Conservation (phyloP, 352 stramenopile genomes). For the Pythium dissimile region DNA sequence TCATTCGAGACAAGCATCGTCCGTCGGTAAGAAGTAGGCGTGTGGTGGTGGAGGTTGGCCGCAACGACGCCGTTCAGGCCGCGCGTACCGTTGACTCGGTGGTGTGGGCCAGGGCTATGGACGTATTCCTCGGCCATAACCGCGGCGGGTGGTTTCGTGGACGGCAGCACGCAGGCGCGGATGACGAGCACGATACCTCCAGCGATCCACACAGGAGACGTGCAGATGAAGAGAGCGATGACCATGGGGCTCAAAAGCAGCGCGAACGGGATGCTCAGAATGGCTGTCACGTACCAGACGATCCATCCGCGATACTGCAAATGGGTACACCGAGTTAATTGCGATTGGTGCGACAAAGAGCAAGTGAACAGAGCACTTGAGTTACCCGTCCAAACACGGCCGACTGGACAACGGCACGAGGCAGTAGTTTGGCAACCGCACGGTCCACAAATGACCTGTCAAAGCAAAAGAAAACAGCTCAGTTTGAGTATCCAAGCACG, state of each 20-base stretch:
- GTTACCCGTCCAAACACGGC: slow-evolving; percentile 6
- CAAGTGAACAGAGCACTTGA: too few species aligned
- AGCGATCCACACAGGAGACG: slow-evolving; percentile 71
- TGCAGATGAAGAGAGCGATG: slow-evolving; percentile 74
- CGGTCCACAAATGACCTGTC: slow-evolving; percentile 13
- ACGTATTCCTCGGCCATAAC: slow-evolving; percentile 38
- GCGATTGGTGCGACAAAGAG: too few species aligned
- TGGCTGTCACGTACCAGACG: slow-evolving; percentile 61
- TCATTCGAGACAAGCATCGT: slow-evolving; percentile 9
- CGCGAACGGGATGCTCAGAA: slow-evolving; percentile 69
- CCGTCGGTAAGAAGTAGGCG: slow-evolving; percentile 4
- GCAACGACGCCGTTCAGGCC: slow-evolving; percentile 10
- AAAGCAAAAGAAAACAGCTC: background rate
- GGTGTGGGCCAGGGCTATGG: slow-evolving; percentile 23
- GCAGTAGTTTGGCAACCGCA: slow-evolving; percentile 9
- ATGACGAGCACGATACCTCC: slow-evolving; percentile 54
- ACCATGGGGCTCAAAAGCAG: slow-evolving; percentile 72
- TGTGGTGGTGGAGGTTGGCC: slow-evolving; percentile 10
- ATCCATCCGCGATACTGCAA: slow-evolving; percentile 51
- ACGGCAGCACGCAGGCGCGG: slow-evolving; percentile 34
- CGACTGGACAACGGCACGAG: slow-evolving; percentile 1
- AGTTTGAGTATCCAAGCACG: background rate
- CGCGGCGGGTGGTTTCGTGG: slow-evolving; percentile 22
- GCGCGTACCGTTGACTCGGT: slow-evolving; percentile 16
- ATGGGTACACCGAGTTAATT: too few species aligned